Evolutionary conservation across 352 stramenopile genomes (phyloP).

Genomic region (Pythium phragmiticola): DNA sequence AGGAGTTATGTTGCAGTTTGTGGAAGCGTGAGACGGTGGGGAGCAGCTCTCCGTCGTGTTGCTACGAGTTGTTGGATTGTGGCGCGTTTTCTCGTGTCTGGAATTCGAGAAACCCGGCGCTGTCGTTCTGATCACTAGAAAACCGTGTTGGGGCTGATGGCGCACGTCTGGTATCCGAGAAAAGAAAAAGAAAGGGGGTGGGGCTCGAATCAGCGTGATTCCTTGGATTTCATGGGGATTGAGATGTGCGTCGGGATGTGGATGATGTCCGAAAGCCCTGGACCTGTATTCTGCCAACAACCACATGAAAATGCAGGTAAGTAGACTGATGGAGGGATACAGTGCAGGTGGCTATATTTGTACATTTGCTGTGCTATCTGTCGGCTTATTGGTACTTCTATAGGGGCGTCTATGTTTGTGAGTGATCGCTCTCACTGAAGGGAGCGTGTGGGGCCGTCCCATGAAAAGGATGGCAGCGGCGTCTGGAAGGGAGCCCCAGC

Average conservation of each 20-base stretch:
- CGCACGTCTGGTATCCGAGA: not conserved
- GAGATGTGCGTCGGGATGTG: no score
- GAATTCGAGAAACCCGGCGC: not conserved
- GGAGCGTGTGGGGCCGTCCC: not conserved
- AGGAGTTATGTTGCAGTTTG: not conserved
- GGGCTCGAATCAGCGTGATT: not conserved
- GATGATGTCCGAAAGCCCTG: no score
- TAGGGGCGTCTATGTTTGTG: conserved; percentile 17
- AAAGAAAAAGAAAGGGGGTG: not conserved
- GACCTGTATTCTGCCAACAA: no score
- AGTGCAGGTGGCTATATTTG: conserved; percentile 16
- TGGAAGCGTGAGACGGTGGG: not conserved
- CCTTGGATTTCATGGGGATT: not conserved
- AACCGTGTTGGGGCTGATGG: no score
- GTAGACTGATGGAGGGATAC: not conserved
- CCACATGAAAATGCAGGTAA: no score
- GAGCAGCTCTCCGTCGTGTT: not conserved
- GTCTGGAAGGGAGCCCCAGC: not conserved
- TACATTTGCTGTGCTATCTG: conserved; percentile 4
- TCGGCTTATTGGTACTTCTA: conserved; percentile 19
- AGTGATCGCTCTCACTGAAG: not conserved
- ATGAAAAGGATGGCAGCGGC: not conserved
- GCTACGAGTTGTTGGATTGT: not conserved
- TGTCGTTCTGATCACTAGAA: not conserved
- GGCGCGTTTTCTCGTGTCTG: not conserved